Base-by-base conservation (phyloP, 148 eudicot species). In the Heliosperma pusillum region DNA sequence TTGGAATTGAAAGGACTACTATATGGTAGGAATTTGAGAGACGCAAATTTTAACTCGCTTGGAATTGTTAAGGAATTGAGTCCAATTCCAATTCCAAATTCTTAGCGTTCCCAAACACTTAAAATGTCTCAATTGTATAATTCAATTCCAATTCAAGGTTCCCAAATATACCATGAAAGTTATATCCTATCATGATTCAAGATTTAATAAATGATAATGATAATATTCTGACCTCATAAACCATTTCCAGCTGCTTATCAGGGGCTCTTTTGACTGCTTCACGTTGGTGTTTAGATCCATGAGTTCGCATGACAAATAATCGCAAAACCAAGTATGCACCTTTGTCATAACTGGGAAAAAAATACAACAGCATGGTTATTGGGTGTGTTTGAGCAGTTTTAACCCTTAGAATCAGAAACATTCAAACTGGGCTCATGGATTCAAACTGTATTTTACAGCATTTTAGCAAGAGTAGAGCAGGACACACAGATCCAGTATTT, bases 231-330 rank as follows among this genome's bases (percentile, higher is more conserved):
- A 92, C 98, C 93, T 95, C 93, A 81, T 85, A 95, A 79, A 95
- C 89, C 73, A 84, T 86, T 62, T 76, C 66, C 66, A 92, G 72
- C 78, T 92, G 92, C 71, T 88, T 80, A 64, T 16, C 62, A 3
- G 96, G 85, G 53, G 87, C 80, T 80, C 77, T 86, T 81, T 78
- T 87, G 53, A 95, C 71, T 26, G 89, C 88, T 75, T 89, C 92
- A 36, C 98, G 89, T 79, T 92, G 98, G 81, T 87, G 86, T 75
- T 78, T 93, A 57, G 92, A 83, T 79, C 98, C 97, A 82, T 85
- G 97, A 53, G 89, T 88, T 69, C 98, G 90, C 98, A 95, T 92
- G 69, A 92, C 85, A 85, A 82, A 88, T 59, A 97, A 95, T 40
- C 93, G 93, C 65, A 92, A 83, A 82, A 83, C 91, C 66, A 95